phyloP scores from a whole-genome alignment of 257 asterid genomes.

The Gentiana straminea region DNA sequence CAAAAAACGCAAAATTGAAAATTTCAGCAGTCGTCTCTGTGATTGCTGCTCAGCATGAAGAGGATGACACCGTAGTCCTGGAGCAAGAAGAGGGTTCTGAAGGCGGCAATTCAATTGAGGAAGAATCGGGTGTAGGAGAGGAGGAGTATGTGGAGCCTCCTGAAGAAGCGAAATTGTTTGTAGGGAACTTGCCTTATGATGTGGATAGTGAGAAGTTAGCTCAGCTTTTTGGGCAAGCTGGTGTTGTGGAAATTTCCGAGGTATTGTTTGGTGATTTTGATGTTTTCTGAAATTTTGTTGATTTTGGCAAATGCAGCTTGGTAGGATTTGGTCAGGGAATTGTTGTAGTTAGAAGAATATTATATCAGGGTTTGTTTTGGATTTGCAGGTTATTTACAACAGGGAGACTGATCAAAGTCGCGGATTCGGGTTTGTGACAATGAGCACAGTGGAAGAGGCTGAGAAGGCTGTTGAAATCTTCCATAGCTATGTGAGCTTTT shows the following conservation, averaged over 20 bases:
- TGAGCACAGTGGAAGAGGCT: conserved; percentile 85
- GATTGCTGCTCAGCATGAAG: conserved; percentile 43
- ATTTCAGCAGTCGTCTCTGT: conserved; percentile 29
- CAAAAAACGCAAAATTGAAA: conserved; percentile 21
- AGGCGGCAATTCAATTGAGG: conserved; percentile 20
- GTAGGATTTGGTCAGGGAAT: background rate
- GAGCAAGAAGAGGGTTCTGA: conserved; percentile 25
- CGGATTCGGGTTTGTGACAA: conserved; percentile 89
- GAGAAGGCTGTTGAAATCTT: conserved; percentile 77
- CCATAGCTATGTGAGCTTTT: conserved; percentile 59
- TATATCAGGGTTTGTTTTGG: background rate
- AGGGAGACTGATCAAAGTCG: conserved; percentile 76
- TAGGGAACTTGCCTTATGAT: conserved; percentile 82
- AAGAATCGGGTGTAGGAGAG: conserved; percentile 11
- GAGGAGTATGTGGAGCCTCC: conserved; percentile 39
- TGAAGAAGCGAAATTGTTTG: conserved; percentile 78
- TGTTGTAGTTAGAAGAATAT: background rate
- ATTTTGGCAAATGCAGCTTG: background rate
- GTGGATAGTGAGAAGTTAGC: conserved; percentile 61
- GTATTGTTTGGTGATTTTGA: conserved; percentile 14
- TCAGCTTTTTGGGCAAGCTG: conserved; percentile 62
- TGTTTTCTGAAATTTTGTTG: background rate
- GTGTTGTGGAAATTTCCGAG: conserved; percentile 84
- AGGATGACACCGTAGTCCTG: conserved; percentile 32
- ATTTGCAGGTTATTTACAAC: conserved; percentile 58